A percentile compares a stretch with the other conserved stretches of the same genome.
Conservation (phyloP, 1,284 basidiomycete species). For the Trichosporon asahii region DNA sequence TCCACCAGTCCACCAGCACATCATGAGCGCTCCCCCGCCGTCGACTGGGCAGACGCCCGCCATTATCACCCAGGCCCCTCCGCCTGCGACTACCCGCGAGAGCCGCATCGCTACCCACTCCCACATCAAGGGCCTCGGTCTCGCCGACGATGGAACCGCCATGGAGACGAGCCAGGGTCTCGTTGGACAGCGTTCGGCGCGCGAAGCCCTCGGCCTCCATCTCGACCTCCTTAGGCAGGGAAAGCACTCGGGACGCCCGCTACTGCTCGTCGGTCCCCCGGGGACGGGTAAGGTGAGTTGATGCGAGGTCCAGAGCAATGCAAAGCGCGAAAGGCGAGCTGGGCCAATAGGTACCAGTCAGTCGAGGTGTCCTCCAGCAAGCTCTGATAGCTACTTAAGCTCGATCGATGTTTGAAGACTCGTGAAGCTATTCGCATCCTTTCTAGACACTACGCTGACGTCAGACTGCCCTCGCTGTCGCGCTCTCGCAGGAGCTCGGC, state of each 20-base stretch:
- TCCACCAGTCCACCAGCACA: slow-evolving; percentile 6
- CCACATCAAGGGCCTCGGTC: slow-evolving; percentile 78
- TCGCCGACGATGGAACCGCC: slow-evolving; percentile 80
- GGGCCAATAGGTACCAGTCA: no score
- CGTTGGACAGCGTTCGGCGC: slow-evolving; percentile 81
- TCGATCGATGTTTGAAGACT: no score
- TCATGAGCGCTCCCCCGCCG: slow-evolving; percentile 14
- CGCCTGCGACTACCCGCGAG: slow-evolving; percentile 48
- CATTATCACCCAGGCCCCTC: slow-evolving; percentile 48
- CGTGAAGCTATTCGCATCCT: no score
- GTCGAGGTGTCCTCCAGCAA: no score
- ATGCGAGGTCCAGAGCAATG: neutral
- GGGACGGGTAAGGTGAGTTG: slow-evolving; percentile 50
- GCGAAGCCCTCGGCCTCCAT: slow-evolving; percentile 64
- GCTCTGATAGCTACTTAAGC: no score
- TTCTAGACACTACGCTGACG: slow-evolving; percentile 11
- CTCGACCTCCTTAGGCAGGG: slow-evolving; percentile 45
- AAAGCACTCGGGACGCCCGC: slow-evolving; percentile 48
- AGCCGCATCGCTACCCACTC: slow-evolving; percentile 51
- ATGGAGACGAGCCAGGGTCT: slow-evolving; percentile 75
- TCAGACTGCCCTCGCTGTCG: slow-evolving; percentile 92
- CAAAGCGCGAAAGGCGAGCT: neutral
- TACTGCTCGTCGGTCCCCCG: slow-evolving; percentile 51
- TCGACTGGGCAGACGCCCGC: slow-evolving; percentile 25
- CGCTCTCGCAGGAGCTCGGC: slow-evolving; percentile 89